phyloP scores from a whole-genome alignment of 306 rosid species.

The Hippophae gyantsensis region DNA sequence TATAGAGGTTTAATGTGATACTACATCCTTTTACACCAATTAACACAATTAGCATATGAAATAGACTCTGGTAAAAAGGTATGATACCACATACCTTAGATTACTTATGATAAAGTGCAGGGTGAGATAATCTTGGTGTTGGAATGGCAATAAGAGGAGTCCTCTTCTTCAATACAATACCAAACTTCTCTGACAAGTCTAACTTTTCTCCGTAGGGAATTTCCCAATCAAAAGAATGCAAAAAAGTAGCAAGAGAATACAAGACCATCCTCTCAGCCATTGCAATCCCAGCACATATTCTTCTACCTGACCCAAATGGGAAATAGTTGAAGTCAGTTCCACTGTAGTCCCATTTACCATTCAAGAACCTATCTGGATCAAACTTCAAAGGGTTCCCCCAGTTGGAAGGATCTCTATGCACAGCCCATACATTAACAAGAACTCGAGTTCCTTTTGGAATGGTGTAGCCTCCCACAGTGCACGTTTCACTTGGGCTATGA shows the following conservation, averaged over 20 bases:
- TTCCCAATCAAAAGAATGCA: slow-evolving; percentile 60
- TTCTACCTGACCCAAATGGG: slow-evolving; percentile 74
- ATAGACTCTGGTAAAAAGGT: too few species aligned
- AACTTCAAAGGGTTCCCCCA: slow-evolving; percentile 62
- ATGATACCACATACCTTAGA: background rate
- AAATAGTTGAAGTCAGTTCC: slow-evolving; percentile 55
- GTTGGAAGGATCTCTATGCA: slow-evolving; percentile 53
- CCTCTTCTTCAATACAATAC: slow-evolving; percentile 48
- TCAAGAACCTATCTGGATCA: slow-evolving; percentile 54
- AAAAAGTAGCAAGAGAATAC: slow-evolving; percentile 39
- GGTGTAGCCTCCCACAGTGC: slow-evolving; percentile 42
- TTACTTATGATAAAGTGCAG: slow-evolving; percentile 27
- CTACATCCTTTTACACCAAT: too few species aligned
- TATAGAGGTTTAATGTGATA: too few species aligned
- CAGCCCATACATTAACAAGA: slow-evolving; percentile 66
- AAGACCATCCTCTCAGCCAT: slow-evolving; percentile 65
- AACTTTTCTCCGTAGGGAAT: slow-evolving; percentile 24
- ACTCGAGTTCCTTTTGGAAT: slow-evolving; percentile 50
- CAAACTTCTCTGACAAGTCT: slow-evolving; percentile 47
- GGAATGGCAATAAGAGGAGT: slow-evolving; percentile 41
- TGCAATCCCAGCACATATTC: slow-evolving; percentile 61
- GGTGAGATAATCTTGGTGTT: slow-evolving; percentile 36
- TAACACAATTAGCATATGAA: too few species aligned
- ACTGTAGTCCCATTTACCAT: slow-evolving; percentile 37
- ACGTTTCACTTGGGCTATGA: slow-evolving; percentile 42